These are phyloP conservation scores for Penicillium psychrosexuale DNA, from an alignment of 2,329 filamentous ascomycete species.

Conservation along the genomic window DNA sequence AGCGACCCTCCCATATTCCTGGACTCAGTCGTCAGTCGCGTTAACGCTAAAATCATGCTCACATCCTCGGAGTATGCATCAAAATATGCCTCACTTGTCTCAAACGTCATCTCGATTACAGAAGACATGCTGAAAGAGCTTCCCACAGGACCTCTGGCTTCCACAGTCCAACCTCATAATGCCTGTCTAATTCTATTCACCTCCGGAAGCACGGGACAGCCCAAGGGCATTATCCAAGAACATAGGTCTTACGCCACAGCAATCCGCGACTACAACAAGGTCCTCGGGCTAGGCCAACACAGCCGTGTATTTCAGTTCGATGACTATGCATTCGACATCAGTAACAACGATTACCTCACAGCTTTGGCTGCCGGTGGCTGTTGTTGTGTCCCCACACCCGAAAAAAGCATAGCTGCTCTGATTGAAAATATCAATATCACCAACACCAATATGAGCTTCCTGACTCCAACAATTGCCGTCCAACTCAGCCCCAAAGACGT, in stretches of 20 bases:
- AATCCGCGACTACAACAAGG: background rate
- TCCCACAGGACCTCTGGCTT: background rate
- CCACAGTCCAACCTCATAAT: background rate
- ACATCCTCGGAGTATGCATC: background rate
- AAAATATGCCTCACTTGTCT: background rate
- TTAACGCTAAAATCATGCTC: background rate
- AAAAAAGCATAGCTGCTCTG: background rate
- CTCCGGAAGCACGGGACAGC: background rate
- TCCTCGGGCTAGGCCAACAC: background rate
- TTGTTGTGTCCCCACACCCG: background rate
- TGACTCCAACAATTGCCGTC: background rate
- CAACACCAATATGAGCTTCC: background rate
- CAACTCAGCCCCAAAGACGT: background rate
- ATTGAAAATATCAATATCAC: background rate
- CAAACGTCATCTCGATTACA: background rate
- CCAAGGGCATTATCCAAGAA: background rate
- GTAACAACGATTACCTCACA: background rate
- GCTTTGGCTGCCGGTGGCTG: background rate
- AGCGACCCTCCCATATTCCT: background rate
- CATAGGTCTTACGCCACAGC: background rate
- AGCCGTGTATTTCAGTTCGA: background rate
- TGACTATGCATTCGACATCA: background rate
- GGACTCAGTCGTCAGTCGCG: background rate
- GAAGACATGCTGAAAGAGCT: background rate
- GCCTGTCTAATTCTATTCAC: background rate